Conservation (phyloP, 2,329 filamentous ascomycete genomes). For the Aspergillus calidoustus region DNA sequence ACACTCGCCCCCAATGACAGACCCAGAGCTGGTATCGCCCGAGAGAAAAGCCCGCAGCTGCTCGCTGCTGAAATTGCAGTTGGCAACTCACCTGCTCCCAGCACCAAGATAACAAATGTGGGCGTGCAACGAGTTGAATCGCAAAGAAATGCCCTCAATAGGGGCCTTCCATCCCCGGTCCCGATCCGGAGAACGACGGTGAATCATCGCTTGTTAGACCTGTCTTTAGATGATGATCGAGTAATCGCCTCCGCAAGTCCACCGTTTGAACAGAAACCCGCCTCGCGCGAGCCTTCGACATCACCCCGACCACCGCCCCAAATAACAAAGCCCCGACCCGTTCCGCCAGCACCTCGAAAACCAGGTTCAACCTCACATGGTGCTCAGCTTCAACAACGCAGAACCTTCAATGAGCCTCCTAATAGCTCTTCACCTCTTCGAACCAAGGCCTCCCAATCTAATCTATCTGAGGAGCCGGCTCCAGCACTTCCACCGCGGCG, state of each 20-base stretch:
- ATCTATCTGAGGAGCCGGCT: slow-evolving; percentile 24
- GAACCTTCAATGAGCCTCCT: slow-evolving; percentile 4
- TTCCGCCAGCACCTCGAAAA: slow-evolving; percentile 25
- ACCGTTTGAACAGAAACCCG: slow-evolving; percentile 19
- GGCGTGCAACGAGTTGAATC: slow-evolving; percentile 12
- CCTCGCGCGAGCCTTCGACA: slow-evolving; percentile 11
- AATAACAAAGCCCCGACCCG: slow-evolving; percentile 23
- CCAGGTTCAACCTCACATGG: slow-evolving; percentile 2
- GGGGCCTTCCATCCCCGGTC: slow-evolving; percentile 30
- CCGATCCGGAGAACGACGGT: slow-evolving; percentile 27
- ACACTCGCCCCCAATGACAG: slow-evolving; percentile 15
- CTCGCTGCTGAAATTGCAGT: slow-evolving; percentile 43
- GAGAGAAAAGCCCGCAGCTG: slow-evolving; percentile 31
- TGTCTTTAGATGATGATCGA: slow-evolving; percentile 9
- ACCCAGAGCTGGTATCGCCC: slow-evolving; percentile 19
- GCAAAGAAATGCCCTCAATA: slow-evolving; percentile 19
- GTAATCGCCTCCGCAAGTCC: slow-evolving; percentile 3
- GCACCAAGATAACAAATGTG: slow-evolving; percentile 18
- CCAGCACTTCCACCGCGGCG: slow-evolving; percentile 35
- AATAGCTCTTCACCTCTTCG: slow-evolving; percentile 24
- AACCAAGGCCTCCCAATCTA: slow-evolving; percentile 19
- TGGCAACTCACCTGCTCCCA: slow-evolving; percentile 32
- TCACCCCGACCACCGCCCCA: slow-evolving; percentile 11
- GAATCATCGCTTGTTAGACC: slow-evolving; percentile 10
- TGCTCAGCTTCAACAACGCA: not conserved